Percentiles rank a stretch among this genome's conserved stretches.
phyloP scores from a whole-genome alignment of 164 flowering plant genomes.

The Annona squamosa region DNA sequence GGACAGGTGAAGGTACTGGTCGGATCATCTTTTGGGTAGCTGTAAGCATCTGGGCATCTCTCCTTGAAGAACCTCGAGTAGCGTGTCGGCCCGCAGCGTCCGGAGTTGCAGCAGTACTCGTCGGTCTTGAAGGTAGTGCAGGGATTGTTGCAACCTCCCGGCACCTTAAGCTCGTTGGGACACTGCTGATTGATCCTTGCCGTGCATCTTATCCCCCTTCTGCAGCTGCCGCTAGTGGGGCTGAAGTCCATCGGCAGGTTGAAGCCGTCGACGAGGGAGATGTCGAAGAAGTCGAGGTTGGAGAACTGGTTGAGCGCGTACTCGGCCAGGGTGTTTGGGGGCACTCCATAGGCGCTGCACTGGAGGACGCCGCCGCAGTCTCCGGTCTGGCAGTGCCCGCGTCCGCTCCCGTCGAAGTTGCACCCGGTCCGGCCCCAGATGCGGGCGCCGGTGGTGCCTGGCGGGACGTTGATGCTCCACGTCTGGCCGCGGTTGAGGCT shows the following conservation, averaged over 20 bases:
- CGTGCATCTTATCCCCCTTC: conserved; percentile 7
- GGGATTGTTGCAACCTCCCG: conserved; percentile 28
- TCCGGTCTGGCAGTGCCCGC: conserved; percentile 30
- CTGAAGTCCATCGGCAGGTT: conserved; percentile 28
- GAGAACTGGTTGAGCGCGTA: conserved; percentile 24
- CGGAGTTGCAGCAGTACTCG: conserved; percentile 19
- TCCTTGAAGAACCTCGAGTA: conserved; percentile 22
- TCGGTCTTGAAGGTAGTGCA: conserved; percentile 19
- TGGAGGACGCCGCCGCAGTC: conserved; percentile 28
- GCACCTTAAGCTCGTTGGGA: conserved; percentile 13
- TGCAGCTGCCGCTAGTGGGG: conserved; percentile 6
- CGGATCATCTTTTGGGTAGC: conserved; percentile 26
- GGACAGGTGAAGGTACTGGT: conserved; percentile 25
- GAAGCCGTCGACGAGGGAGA: conserved; percentile 35
- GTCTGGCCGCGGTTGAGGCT: conserved; percentile 17
- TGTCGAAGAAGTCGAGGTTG: conserved; percentile 27
- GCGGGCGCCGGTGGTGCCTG: conserved; percentile 22
- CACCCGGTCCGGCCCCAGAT: conserved; percentile 33
- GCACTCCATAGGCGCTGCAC: conserved; percentile 22
- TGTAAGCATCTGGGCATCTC: conserved; percentile 25
- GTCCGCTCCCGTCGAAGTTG: conserved; percentile 26
- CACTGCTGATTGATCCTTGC: conserved; percentile 23
- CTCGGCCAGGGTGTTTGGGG: conserved; percentile 39
- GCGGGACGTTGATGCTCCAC: conserved; percentile 13
- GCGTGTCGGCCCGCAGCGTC: conserved; percentile 17